Conservation (phyloP, 768 basidiomycete species). For the Calvatia gigantea region DNA sequence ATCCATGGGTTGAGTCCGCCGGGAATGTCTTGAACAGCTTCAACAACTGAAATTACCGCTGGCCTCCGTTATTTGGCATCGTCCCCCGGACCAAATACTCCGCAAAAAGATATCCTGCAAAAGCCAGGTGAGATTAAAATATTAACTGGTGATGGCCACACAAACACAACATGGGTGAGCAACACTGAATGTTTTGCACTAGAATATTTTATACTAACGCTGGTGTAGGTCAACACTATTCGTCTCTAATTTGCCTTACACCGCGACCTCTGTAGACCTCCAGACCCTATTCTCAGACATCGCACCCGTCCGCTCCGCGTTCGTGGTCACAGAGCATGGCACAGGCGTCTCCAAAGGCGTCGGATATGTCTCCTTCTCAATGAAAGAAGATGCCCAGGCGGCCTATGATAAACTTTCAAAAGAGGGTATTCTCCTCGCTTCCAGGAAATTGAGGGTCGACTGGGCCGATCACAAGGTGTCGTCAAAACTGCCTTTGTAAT, state of each 20-base stretch:
- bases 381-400: constrained; percentile 82
- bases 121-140: too few relatives aligned
- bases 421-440: constrained; percentile 63
- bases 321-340: constrained; percentile 82
- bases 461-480: constrained; percentile 80
- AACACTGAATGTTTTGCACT: background rate
- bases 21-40: too few relatives aligned
- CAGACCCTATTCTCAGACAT: constrained; percentile 93
- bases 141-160: too few relatives aligned
- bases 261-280: constrained; percentile 86
- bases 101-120: too few relatives aligned
- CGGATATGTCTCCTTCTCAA: constrained; percentile 91
- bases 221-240: constrained; percentile 75
- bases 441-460: constrained; percentile 66
- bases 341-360: constrained; percentile 86
- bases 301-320: constrained; percentile 91
- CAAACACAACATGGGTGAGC: background rate
- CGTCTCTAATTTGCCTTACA: constrained; percentile 89
- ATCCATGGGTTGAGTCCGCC: too few relatives aligned
- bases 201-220: background rate
- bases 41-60: too few relatives aligned
- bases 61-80: too few relatives aligned
- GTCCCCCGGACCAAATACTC: too few relatives aligned
- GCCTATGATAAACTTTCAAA: constrained; percentile 63
- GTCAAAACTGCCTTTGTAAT: constrained; percentile 12